Base-by-base conservation (phyloP, 1,139 yeast genomes). In the Saccharomyces pastorianus region DNA sequence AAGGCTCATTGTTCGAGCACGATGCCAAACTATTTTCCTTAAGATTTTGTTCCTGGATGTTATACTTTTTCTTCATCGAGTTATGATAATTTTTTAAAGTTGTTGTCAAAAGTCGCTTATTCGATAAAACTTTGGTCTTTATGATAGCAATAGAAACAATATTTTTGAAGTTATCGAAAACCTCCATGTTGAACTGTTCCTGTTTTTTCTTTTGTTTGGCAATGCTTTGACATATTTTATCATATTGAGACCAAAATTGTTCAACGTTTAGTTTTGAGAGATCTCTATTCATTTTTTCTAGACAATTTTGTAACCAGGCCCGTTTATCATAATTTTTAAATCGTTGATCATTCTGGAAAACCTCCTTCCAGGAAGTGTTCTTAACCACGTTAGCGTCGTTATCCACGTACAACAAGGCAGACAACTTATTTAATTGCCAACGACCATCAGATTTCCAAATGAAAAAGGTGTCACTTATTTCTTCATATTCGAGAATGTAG, bases 371-470 rank as follows among this genome's bases (percentile, higher is more conserved):
- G 25, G 38, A 46, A 31, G 52, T 48, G n/a, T 49, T 26, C 47
- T 41, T 9, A 31, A 48, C 32, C 26, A 53, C 32, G 17, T 47
- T 31, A 29, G 26, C 47, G 50, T 28, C 28, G 51, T 48, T 48
- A 50, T 51, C 53, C 26, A 54, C 52, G 47, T 56, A 60, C 49
- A 66, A 51, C 4, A 56, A 52, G 6, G 64, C 54, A 31, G 64
- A 56, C 1, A 63, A 53, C 11, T 53, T 53, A 47, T 61, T 61
- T 31, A 61, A 38, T 20, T 61, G 57, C 68, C 68, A 66, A n/a
- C 56, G 54, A 3, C 64, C 64, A 11, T 60, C 63, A 2, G 67
- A 58, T 50, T 58, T 64, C 69, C 69, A 65, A 32, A 66, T 47
- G 38, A 62, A 59, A 42, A 61, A 61, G 4, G 50, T 42, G 13